Base-by-base conservation (phyloP, 108 stramenopile species). In the Cyclotella kingstonii region DNA sequence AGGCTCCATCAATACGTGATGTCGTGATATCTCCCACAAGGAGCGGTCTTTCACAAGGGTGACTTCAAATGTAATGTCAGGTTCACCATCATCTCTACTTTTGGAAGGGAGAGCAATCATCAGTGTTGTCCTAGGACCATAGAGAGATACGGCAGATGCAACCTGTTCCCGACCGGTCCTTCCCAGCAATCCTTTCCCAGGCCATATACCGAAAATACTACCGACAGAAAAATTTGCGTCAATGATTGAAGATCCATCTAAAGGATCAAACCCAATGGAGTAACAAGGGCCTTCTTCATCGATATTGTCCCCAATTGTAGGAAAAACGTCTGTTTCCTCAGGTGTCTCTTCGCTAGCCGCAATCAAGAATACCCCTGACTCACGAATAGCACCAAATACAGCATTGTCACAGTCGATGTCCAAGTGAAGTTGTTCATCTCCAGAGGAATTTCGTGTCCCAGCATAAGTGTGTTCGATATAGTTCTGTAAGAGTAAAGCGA, bases 181-280 rank as follows among this genome's bases (percentile, higher is more conserved):
- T 63, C 90, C 88, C 68, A 89, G 77, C 54, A 92, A 73, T 27
- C 86, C 88, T n/a, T 79, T 84, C 36, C 92, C 91, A 43, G 91
- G 89, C 88, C 95, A 97, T 39, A 97, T 88, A 21, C 93, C 94
- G 67, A 95, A 95, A 77, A 97, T 97, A 36, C 89, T 92, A 26
- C 96, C 96, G 44, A 94, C 91, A 53, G 88, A 80, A 78, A 94
- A 95, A 66, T 93, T 93, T 50, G 94, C 94, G 61, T 95, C 96
- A 51, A 95, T 90, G 60, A 95, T 95, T 19, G 86, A 90, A 15
- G 87, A 89, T 36, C 96, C 96, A 72, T 97, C 96, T 45, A 97
- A 77, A n/a, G 96, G 96, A 80, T 97, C 96, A 56, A 89, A 94
- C 39, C 83, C 86, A 3, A 91, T 64, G 9, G 86, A 89, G 49